A percentile compares a stretch with the other conserved stretches of the same genome.
These are phyloP conservation scores for Wickerhamiella qilinensis DNA, from an alignment of 805 yeast genomes.

Conservation along the genomic window DNA sequence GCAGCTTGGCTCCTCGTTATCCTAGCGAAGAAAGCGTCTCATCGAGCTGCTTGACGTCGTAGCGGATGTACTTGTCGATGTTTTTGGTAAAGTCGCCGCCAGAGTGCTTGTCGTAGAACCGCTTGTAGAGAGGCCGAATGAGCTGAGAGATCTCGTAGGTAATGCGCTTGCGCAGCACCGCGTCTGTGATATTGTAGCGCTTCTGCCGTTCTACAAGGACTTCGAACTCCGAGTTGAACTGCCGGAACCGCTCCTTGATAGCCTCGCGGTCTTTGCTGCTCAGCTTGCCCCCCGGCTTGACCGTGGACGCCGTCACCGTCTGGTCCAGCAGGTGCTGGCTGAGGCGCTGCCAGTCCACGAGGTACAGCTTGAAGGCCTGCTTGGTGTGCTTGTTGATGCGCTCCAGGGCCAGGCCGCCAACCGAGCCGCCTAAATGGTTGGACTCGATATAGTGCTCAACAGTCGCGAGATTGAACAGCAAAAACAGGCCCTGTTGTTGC, in stretches of 20 bases:
- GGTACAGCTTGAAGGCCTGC: constrained; percentile 37
- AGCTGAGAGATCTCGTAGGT: constrained; percentile 49
- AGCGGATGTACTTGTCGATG: constrained; percentile 53
- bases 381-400: constrained; percentile 45
- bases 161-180: constrained; percentile 43
- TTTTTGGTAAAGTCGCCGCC: constrained; percentile 58
- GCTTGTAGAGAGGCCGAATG: constrained; percentile 68
- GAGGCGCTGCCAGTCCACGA: constrained; percentile 59
- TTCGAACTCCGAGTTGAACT: constrained; percentile 73
- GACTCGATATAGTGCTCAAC: constrained; percentile 21
- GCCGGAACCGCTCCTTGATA: constrained; percentile 69
- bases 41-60: constrained; percentile 28
- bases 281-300: constrained; percentile 29
- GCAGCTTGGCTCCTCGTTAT: neutral
- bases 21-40: constrained; percentile 19
- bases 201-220: constrained; percentile 52
- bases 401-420: constrained; percentile 10
- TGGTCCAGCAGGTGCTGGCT: constrained; percentile 68
- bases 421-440: constrained; percentile 24
- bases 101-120: constrained; percentile 66
- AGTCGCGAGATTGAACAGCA: constrained; percentile 20
- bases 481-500: constrained; percentile 26
- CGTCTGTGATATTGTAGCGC: constrained; percentile 49
- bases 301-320: constrained; percentile 47
- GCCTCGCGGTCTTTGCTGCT: constrained; percentile 53